These are phyloP conservation scores for Ilex paraguariensis DNA, from an alignment of 305 asterid genomes.

Conservation along the genomic window DNA sequence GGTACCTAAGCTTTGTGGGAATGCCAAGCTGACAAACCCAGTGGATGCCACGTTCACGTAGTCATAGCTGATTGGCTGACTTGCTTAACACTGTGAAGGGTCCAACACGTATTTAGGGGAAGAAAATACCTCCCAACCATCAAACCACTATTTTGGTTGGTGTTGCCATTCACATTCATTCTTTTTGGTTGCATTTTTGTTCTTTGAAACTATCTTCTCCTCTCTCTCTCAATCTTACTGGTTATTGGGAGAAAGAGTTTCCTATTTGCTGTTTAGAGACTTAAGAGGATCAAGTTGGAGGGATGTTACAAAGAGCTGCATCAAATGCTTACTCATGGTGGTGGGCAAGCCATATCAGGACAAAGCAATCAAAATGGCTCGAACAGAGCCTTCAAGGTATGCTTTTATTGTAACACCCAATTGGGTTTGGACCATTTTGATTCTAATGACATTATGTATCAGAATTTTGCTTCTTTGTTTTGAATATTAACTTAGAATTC, in stretches of 20 bases:
- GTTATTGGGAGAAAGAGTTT: constrained; percentile 18
- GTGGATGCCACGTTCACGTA: constrained; percentile 34
- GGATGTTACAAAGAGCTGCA: constrained; percentile 62
- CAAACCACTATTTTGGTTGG: constrained; percentile 15
- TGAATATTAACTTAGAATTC: too few relatives aligned
- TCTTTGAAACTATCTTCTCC: neutral
- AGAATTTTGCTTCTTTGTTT: neutral
- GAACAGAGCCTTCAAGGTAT: constrained; percentile 56
- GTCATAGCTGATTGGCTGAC: constrained; percentile 10
- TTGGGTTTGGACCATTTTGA: neutral
- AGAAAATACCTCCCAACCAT: constrained; percentile 30
- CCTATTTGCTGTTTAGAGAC: neutral
- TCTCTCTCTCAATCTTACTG: constrained; percentile 17
- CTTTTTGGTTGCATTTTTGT: constrained; percentile 1
- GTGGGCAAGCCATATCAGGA: constrained; percentile 68
- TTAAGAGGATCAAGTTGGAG: neutral
- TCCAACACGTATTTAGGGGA: constrained; percentile 27
- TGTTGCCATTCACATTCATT: constrained; percentile 5
- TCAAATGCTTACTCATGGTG: constrained; percentile 68
- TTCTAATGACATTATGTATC: neutral
- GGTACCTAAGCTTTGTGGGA: neutral
- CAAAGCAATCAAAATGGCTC: constrained; percentile 67
- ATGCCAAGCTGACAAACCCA: constrained; percentile 18
- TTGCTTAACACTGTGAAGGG: constrained; percentile 11
- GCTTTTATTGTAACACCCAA: neutral